Conservation (phyloP, 176 grass and related monocot genomes). For the Urochloa ruziziensis region DNA sequence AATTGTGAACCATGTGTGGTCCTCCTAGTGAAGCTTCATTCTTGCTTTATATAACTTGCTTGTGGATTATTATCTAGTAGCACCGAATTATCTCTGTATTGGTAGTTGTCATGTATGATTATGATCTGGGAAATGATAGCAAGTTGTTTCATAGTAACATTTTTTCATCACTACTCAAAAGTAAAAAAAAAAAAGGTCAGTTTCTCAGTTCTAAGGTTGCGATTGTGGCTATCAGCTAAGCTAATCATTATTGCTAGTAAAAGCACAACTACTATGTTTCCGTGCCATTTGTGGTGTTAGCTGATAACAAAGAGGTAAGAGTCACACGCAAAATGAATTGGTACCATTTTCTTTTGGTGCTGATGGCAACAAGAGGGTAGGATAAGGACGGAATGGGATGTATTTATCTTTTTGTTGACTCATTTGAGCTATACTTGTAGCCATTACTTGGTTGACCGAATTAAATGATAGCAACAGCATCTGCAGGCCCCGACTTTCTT, state of each 20-base stretch:
- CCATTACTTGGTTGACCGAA: background rate
- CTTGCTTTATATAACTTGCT: background rate
- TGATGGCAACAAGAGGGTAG: background rate
- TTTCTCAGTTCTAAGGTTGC: background rate
- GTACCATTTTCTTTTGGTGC: background rate
- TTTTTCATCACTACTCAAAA: background rate
- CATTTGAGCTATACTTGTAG: background rate
- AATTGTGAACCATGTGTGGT: background rate
- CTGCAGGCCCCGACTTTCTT: background rate
- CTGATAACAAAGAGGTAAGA: background rate
- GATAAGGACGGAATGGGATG: background rate
- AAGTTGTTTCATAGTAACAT: background rate
- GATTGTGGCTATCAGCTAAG: background rate
- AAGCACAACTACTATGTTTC: background rate
- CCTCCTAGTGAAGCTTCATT: background rate
- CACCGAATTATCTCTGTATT: background rate
- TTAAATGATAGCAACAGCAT: background rate
- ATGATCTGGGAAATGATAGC: background rate
- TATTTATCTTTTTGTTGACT: slow-evolving; percentile 9
- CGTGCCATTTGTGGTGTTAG: background rate
- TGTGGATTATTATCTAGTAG: slow-evolving; percentile 14
- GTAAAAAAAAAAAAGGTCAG: background rate
- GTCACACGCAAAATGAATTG: background rate
- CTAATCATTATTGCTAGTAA: background rate
- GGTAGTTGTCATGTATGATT: background rate